phyloP scores from a whole-genome alignment of 2,329 filamentous ascomycete species.

The Xylaria sp. region DNA sequence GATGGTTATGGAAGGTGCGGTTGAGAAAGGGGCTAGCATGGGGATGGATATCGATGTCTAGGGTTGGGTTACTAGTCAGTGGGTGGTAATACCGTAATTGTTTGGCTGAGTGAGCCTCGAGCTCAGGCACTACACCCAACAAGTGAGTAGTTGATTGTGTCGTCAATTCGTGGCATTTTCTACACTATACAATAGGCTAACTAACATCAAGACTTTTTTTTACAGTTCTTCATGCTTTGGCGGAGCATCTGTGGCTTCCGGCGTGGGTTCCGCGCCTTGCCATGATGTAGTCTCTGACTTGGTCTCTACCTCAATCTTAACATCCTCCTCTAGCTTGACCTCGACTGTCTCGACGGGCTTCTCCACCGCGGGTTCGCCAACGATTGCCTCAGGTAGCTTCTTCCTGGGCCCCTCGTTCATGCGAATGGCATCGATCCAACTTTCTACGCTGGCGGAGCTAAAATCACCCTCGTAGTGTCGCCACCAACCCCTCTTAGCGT shows the following conservation, averaged over 20 bases:
- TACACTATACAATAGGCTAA: slow-evolving; percentile 30
- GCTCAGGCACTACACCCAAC: not conserved
- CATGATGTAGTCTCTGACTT: slow-evolving; percentile 46
- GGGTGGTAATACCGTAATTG: not conserved
- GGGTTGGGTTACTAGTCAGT: not conserved
- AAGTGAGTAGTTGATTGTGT: slow-evolving; percentile 32
- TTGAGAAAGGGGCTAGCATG: slow-evolving; percentile 61
- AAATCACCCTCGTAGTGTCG: slow-evolving; percentile 75
- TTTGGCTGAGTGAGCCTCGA: not conserved
- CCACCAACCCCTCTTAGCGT: slow-evolving; percentile 89
- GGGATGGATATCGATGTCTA: slow-evolving; percentile 62
- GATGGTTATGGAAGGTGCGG: slow-evolving; percentile 68
- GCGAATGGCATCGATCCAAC: slow-evolving; percentile 91
- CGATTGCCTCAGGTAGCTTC: slow-evolving; percentile 73
- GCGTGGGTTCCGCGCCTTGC: slow-evolving; percentile 51
- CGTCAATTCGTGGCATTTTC: slow-evolving; percentile 20
- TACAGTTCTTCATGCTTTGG: slow-evolving; percentile 64
- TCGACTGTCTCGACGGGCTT: slow-evolving; percentile 59
- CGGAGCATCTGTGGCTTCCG: slow-evolving; percentile 49
- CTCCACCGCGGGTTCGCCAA: slow-evolving; percentile 54
- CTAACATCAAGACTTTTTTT: slow-evolving; percentile 30
- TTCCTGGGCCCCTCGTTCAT: slow-evolving; percentile 87
- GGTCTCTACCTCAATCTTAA: slow-evolving; percentile 49
- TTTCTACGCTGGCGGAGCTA: slow-evolving; percentile 73
- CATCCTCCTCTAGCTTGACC: slow-evolving; percentile 51